A percentile compares a stretch with the other conserved stretches of the same genome.
These are phyloP conservation scores for Brassica juncea DNA, from an alignment of 345 rosid species.

Conservation along the genomic window DNA sequence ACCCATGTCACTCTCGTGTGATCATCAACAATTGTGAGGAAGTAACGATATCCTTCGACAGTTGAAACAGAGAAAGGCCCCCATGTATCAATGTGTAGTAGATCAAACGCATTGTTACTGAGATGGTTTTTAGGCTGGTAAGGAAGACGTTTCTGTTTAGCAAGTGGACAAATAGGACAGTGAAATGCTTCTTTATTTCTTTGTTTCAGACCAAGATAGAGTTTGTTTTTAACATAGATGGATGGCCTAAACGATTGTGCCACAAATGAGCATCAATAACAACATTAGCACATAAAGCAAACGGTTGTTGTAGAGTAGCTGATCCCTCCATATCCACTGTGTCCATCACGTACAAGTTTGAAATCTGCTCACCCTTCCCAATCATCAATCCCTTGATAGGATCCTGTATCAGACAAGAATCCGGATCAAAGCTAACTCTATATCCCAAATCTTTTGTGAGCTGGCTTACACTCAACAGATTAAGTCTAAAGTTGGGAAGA, in stretches of 20 bases:
- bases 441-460: not conserved
- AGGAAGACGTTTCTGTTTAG: not conserved
- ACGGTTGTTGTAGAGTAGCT: not conserved
- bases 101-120: too few relatives aligned
- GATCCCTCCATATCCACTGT: not conserved
- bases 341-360: not conserved
- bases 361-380: not conserved
- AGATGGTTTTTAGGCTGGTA: too few relatives aligned
- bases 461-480: not conserved
- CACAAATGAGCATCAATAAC: not conserved
- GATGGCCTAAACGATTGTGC: not conserved
- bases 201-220: not conserved
- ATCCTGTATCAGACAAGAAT: not conserved
- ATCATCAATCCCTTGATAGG: not conserved
- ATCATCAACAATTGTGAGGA: too few relatives aligned
- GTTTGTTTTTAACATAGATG: not conserved
- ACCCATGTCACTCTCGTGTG: too few relatives aligned
- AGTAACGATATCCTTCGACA: not conserved
- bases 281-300: not conserved
- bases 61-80: not conserved
- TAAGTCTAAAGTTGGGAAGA: not conserved
- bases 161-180: not conserved
- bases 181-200: not conserved
- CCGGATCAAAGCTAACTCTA: not conserved
- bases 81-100: not conserved